Evolutionary conservation across 306 rosid species (phyloP).

Genomic region (Vicia faba): DNA sequence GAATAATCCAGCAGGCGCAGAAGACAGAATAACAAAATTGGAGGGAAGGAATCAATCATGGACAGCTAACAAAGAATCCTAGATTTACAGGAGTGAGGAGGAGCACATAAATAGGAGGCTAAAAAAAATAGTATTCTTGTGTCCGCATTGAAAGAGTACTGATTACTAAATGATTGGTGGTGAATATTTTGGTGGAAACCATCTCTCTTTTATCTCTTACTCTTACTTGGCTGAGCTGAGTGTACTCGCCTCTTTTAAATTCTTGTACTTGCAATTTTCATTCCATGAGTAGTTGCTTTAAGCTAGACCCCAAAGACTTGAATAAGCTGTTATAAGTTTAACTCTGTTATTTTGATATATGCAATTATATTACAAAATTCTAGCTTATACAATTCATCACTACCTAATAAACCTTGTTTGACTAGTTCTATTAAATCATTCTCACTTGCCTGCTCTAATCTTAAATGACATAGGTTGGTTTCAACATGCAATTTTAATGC

Average conservation of each 20-base stretch:
- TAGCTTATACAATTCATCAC: too few relatives aligned
- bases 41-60: neutral
- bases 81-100: neutral
- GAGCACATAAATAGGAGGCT: neutral
- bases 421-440: too few relatives aligned
- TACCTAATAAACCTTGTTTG: too few relatives aligned
- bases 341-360: too few relatives aligned
- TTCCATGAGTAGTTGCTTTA: neutral
- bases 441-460: too few relatives aligned
- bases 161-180: neutral
- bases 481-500: too few relatives aligned
- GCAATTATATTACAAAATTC: too few relatives aligned
- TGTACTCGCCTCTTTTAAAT: neutral
- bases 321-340: too few relatives aligned
- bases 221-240: neutral
- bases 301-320: too few relatives aligned
- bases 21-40: neutral
- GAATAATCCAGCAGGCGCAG: neutral
- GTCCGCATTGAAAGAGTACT: neutral
- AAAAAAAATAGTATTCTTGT: neutral
- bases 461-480: too few relatives aligned
- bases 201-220: neutral
- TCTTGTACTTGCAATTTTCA: neutral
- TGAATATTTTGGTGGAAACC: neutral
- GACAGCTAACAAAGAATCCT: neutral